phyloP scores from a whole-genome alignment of 164 flowering plant species.

The Warburgia ugandensis region DNA sequence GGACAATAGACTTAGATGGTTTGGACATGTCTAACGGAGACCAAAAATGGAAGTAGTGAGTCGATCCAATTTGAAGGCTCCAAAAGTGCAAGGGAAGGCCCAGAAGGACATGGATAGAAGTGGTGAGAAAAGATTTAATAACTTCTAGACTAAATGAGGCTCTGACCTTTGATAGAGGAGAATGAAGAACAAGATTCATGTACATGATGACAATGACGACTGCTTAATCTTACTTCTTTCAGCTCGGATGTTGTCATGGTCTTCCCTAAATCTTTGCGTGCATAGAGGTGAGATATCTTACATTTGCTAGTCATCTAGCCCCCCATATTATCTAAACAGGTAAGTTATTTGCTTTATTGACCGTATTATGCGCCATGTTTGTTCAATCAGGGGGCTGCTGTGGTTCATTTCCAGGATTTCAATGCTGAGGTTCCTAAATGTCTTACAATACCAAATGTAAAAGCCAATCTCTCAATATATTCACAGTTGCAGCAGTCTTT shows the following conservation, averaged over 20 bases:
- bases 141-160: too few species aligned
- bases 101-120: too few species aligned
- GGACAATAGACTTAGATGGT: too few species aligned
- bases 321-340: neutral
- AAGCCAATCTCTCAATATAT: slow-evolving; percentile 42
- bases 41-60: too few species aligned
- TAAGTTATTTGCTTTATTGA: neutral
- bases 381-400: slow-evolving; percentile 59
- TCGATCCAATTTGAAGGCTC: too few species aligned
- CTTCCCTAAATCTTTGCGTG: slow-evolving; percentile 80
- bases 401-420: slow-evolving; percentile 89
- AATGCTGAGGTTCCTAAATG: slow-evolving; percentile 80
- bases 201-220: too few species aligned
- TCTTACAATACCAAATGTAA: slow-evolving; percentile 86
- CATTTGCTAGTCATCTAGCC: neutral
- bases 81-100: too few species aligned
- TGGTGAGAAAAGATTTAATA: too few species aligned
- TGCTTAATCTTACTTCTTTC: slow-evolving; percentile 11
- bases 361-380: neutral
- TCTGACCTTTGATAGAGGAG: too few species aligned
- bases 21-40: too few species aligned
- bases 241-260: slow-evolving; percentile 96
- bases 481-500: slow-evolving; percentile 4
- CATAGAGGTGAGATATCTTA: slow-evolving; percentile 48
- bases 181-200: too few species aligned